phyloP scores from a whole-genome alignment of 2,329 filamentous ascomycete genomes.

The Cercospora sp. region DNA sequence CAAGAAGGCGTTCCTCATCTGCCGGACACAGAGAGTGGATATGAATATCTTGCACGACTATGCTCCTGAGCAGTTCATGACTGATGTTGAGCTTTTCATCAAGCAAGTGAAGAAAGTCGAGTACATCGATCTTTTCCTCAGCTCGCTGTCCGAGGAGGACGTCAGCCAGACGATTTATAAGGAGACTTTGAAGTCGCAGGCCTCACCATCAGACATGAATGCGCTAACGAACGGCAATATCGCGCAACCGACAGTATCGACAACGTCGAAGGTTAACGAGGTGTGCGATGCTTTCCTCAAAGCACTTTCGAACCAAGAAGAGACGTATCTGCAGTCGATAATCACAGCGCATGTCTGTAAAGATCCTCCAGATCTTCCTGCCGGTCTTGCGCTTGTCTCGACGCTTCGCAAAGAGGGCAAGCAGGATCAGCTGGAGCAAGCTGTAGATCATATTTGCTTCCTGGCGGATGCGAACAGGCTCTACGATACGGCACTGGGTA shows the following conservation, averaged over 20 bases:
- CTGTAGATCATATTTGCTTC: constrained; percentile 96
- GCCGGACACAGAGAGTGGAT: constrained; percentile 89
- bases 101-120: constrained; percentile 79
- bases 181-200: constrained; percentile 65
- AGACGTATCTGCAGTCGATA: constrained; percentile 77
- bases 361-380: constrained; percentile 81
- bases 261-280: constrained; percentile 71
- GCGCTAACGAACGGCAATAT: constrained; percentile 20
- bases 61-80: constrained; percentile 80
- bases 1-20: constrained; percentile 78
- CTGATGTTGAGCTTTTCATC: constrained; percentile 72
- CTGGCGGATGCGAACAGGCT: constrained; percentile 88
- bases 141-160: constrained; percentile 67
- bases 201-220: constrained; percentile 26
- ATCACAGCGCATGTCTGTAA: constrained; percentile 96
- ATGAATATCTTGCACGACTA: constrained; percentile 98
- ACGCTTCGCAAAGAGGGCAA: constrained; percentile 63
- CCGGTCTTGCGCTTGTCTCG: constrained; percentile 77
- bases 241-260: background rate
- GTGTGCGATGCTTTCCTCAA: constrained; percentile 84
- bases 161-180: constrained; percentile 92
- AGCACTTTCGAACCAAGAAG: constrained; percentile 62
- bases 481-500: constrained; percentile 83
- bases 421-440: constrained; percentile 76
- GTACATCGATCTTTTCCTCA: constrained; percentile 83